Conservation (phyloP, 441 rosid species). For the Gossypium trilobum region DNA sequence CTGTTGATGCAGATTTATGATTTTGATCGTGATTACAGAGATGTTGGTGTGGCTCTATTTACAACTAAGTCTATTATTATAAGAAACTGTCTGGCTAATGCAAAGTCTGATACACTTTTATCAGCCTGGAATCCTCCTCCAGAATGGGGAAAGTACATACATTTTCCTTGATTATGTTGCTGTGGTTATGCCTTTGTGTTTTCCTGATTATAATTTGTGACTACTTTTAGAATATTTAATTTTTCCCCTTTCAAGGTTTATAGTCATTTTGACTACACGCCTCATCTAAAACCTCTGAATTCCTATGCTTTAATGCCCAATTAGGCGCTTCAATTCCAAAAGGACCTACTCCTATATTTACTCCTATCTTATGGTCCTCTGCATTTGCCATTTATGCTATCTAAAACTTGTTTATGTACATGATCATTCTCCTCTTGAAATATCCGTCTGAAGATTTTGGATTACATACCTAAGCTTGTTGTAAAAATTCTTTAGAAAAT, state of each 20-base stretch:
- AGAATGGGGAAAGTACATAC: constrained; percentile 90
- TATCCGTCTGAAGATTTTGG: background rate
- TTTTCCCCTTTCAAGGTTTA: background rate
- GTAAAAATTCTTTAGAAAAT: constrained; percentile 11
- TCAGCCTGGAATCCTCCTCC: constrained; percentile 99
- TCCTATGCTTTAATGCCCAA: background rate
- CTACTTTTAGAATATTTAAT: background rate
- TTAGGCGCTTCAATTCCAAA: background rate
- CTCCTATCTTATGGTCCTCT: background rate
- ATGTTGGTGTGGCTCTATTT: constrained; percentile 78
- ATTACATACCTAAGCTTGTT: background rate
- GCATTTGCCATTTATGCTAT: background rate
- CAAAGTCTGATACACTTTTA: constrained; percentile 81
- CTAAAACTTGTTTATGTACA: background rate
- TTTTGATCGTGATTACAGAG: constrained; percentile 93
- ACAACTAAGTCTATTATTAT: constrained; percentile 76
- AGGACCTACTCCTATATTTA: background rate
- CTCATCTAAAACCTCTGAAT: background rate
- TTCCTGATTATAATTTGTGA: constrained; percentile 7
- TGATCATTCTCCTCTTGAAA: background rate
- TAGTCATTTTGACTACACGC: background rate
- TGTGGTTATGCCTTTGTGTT: background rate
- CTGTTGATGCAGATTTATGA: constrained; percentile 60
- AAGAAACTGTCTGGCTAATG: constrained; percentile 72
- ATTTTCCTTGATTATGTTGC: constrained; percentile 6